Base-by-base conservation (phyloP, 129 eudicot species). In the Pulicaria dysenterica region DNA sequence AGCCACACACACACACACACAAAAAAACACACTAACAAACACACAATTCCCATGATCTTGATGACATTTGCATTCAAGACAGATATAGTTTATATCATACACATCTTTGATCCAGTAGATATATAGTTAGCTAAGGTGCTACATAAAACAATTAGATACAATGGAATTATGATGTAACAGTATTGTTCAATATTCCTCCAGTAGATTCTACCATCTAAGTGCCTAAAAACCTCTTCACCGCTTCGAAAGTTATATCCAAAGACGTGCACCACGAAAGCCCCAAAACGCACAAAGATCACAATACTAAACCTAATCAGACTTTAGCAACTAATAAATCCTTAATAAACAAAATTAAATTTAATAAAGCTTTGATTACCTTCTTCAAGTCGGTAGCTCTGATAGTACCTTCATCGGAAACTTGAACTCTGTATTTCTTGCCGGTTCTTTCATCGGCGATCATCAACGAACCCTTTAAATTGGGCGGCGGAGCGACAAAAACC, bases 311-410 rank as follows among this genome's bases (percentile, higher is more conserved):
- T 56, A 46, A 72, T 48, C 49, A 67, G 12, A 17, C 19, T 11
- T 15, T 7, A 56, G 31, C 44, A 43, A 77, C 12, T 24, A 45
- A 41, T 4, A 34, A 64, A 66, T 6, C 4, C 64, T 7, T 2
- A 47, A 44, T 62, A 40, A 43, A 13, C 16, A 38, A 42, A 61
- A 59, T 64, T 11, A 10, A 67, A 16, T 8, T 9, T 0, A 19
- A 10, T 5, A n/a, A 65, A 31, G 1, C 31, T 55, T 12, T 2
- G 10, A 4, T 36, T 79, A 95, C 99, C 97, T 88, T 90, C 67
- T 91, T 95, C 1, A 95, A 67, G 80, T 95, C 99, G 39, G 96
- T 88, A 48, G 99, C 97, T 83, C 83, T 90, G 73, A 95, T 48
- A 13, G 97, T 85, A 17, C 99, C 99, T 56, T 95, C 91, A 12